These are phyloP conservation scores for Gaertneriomyces semiglobifer DNA, from an alignment of 192 early-diverging fungal genomes.

Conservation along the genomic window DNA sequence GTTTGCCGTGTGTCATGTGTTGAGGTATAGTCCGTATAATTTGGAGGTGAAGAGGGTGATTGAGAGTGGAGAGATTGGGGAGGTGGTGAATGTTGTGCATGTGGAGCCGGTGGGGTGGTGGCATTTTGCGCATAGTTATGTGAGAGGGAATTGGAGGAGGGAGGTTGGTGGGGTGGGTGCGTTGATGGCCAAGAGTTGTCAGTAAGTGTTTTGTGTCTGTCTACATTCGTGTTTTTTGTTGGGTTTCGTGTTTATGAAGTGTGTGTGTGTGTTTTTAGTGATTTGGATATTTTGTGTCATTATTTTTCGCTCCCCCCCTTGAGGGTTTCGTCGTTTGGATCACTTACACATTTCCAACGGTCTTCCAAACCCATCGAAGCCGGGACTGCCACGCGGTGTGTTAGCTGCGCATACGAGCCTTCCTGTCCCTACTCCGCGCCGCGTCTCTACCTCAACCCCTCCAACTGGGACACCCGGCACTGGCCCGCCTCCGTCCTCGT, in stretches of 20 bases:
- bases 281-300: conserved; percentile 52
- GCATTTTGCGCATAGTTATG: conserved; percentile 65
- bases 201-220: conserved; percentile 19
- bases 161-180: conserved; percentile 54
- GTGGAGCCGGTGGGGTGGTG: conserved; percentile 65
- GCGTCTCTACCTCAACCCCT: conserved; percentile 48
- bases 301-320: conserved; percentile 33
- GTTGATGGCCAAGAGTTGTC: conserved; percentile 56
- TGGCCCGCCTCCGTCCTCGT: conserved; percentile 60
- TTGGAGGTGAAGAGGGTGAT: conserved; percentile 53
- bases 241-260: neutral
- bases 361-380: conserved; percentile 56
- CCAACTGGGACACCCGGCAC: conserved; percentile 31
- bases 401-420: conserved; percentile 50
- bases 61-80: conserved; percentile 50
- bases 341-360: conserved; percentile 55
- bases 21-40: conserved; percentile 62
- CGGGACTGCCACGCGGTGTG: conserved; percentile 51
- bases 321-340: conserved; percentile 57
- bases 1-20: conserved; percentile 48
- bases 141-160: conserved; percentile 64
- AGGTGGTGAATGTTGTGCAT: conserved; percentile 62
- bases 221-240: neutral
- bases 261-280: conserved; percentile 39
- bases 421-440: conserved; percentile 62